Evolutionary conservation across 768 basidiomycete genomes (phyloP), one percentile per base, ranked within the genome.

Genomic region (Tylopilus balloui): DNA sequence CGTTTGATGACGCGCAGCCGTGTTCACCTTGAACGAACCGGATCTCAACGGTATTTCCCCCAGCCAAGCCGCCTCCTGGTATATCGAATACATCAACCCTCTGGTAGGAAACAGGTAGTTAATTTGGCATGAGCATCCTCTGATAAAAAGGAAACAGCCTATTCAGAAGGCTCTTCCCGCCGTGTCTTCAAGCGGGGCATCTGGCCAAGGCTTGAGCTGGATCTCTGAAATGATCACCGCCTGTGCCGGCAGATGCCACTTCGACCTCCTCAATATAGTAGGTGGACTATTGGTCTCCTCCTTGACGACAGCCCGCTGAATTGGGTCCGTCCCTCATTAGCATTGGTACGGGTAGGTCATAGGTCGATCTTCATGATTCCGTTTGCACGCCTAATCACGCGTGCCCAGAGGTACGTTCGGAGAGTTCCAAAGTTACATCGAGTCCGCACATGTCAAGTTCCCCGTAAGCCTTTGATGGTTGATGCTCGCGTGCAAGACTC

Each of bases 141-240:
- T 53, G 3, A 56, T 7, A 10, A 3, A 14, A 44, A 36, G 1
- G 25, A 48, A 40, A 27, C 34, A 71, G 70, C 10, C 62, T 1
- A 68, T 71, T 34, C 69, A 68, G 62, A 72, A 70, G 45, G 70
- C 71, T 2, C 66, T 72, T 25, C 71, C 71, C 6, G 64, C 71
- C 0, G 62, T 72, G 8, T 65, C 69, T 10, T 68, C 70, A 17
- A 70, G 68, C n/a, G 45, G 50, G 11, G 23, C 46, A 6, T 19
- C 69, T 28, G 69, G 69, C 2, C 37, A 71, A 47, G 71, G 71
- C 14, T 46, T 72, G 21, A 61, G 58, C 27, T 72, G 71, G 71
- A 23, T 72, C 21, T 56, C 61, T 19, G 42, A 69, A 43, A 65
- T 73, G 61, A 64, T 72, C 47, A 42, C 34, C 15, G 68, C 68